Evolutionary conservation across 2,329 filamentous ascomycete genomes (phyloP), one percentile per base, ranked within the genome.

Genomic region (Aspergillus sp.): DNA sequence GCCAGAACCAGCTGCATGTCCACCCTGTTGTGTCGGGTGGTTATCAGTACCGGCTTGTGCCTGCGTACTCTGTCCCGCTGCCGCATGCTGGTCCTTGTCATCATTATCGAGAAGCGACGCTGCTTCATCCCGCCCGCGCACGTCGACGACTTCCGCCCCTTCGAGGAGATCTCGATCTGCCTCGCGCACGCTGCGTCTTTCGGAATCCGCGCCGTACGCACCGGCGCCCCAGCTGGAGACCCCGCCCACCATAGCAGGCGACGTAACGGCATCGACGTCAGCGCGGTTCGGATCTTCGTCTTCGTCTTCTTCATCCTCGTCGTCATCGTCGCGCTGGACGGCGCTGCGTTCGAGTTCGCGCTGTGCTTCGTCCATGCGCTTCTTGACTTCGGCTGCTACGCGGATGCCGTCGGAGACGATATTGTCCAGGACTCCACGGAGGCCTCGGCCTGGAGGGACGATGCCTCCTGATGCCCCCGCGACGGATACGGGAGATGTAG

Each of bases 391-490:
- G 1, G 85, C 87, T 0, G 93, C 93, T 48, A 97, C 91, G 32
- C 91, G 84, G 83, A 97, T 96, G 38, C 93, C 93, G 63, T 98
- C 93, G 1, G 86, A 94, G 53, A 97, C 93, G 58, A 98, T 97
- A 58, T 94, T 95, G 71, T 98, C 93, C 35, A 98, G 74, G 49
- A 98, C 93, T 19, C 93, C 93, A 38, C 93, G 80, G 1, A 98
- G 77, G 26, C 93, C 88, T 54, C 90, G 85, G 12, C 78, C 77
- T 1, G 80, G 76, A 41, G 75, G 81, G 32, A 79, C 75, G 59
- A 83, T 75, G 51, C 83, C 78, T 35, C 78, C 76, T 1, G 76
- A 73, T n/a, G 70, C 73, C 5, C 74, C 73, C 2, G 70, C 71
- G 57, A 73, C 58, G 47, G 74, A 54, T 26, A 69, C 62, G 3